phyloP scores from a whole-genome alignment of 345 rosid species.

The Populus pruinosa region DNA sequence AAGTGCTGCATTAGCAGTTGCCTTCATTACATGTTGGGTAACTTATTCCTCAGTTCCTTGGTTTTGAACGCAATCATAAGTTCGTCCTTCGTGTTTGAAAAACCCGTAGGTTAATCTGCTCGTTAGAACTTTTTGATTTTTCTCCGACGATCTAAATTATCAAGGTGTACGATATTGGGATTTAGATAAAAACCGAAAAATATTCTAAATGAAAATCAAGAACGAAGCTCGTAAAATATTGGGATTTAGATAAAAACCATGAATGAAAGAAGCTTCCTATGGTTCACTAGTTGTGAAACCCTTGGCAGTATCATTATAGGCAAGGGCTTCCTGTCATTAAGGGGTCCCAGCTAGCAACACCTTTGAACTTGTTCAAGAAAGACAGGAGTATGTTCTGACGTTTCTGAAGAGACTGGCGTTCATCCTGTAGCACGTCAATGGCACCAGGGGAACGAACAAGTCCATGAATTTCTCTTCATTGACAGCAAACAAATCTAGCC shows the following conservation, averaged over 20 bases:
- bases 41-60: not conserved
- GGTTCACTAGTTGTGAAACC: conserved; percentile 26
- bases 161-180: too few relatives aligned
- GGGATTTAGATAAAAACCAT: too few relatives aligned
- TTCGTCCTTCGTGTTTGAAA: too few relatives aligned
- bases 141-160: too few relatives aligned
- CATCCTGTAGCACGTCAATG: conserved; percentile 62
- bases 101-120: too few relatives aligned
- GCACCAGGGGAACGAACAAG: conserved; percentile 96
- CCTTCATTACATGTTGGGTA: too few relatives aligned
- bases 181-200: too few relatives aligned
- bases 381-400: conserved; percentile 83
- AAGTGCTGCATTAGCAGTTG: too few relatives aligned
- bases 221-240: not conserved
- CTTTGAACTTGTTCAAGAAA: conserved; percentile 85
- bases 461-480: conserved; percentile 92
- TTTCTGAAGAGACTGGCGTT: conserved; percentile 71
- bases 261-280: not conserved
- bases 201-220: not conserved
- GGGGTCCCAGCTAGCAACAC: conserved; percentile 54
- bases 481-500: conserved; percentile 82
- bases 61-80: too few relatives aligned
- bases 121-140: too few relatives aligned
- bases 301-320: not conserved
- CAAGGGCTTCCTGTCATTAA: conserved; percentile 22